Evolutionary conservation across 225 moss, liverwort and hornwort species (phyloP), one percentile per base, ranked within the genome.

Genomic region (Sphagnum contortum): DNA sequence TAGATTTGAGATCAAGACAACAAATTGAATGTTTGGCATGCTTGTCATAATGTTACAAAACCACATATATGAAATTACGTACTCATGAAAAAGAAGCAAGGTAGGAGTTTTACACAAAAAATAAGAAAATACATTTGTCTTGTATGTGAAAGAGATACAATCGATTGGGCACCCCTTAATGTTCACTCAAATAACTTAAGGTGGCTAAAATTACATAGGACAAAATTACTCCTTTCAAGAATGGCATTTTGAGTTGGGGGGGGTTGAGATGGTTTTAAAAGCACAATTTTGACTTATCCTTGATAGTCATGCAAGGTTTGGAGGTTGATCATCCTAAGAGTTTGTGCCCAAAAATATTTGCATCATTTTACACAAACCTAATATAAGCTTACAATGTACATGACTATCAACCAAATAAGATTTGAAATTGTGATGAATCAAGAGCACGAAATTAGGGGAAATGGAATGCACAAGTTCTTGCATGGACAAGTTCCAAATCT

Each of bases 351-450:
- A 11, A 45, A 62, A 12, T 48, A 3, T 45, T 4, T 45, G n/a
- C 61, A 9, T 12, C 44, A 29, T 62, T 62, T 44, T 62, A 62
- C 12, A 62, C 9, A 62, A 62, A 62, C 8, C 8, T 62, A 48
- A 45, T 12, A 9, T 2, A 45, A 3, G 61, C 48, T 44, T 45
- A 62, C 2, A 48, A n/a, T 48, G 45, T 1, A 3, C 2, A 13
- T 4, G 44, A 48, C 4, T 62, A 45, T 44, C 13, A 45, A 45
- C 61, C 61, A 11, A 10, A 62, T 45, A 3, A 48, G 48, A 62
- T 62, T 44, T 62, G n/a, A 44, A 62, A 62, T 62, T 45, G 45
- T 45, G 61, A 62, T 48, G 61, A 62, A 48, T 45, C 45, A 12
- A 44, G 61, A 9, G 3, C 48, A n/a, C 8, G 3, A 29, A 44